Percentiles rank a stretch among this genome's conserved stretches.
Conservation (phyloP, 2,329 filamentous ascomycete species). For the Aspergillus niger region DNA sequence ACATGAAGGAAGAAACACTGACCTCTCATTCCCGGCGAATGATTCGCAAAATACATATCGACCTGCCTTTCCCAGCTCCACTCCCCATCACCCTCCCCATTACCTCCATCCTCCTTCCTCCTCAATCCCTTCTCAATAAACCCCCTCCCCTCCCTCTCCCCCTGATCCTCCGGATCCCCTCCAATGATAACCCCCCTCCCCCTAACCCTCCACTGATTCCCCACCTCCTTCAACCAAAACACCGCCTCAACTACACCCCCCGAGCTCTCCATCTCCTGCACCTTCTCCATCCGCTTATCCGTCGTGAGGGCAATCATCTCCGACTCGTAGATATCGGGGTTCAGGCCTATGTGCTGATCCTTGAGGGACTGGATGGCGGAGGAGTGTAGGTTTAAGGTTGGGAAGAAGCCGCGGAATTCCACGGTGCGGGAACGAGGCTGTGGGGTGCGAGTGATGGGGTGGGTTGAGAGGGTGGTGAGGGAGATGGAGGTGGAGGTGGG, state of each 20-base stretch:
- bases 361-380: constrained; percentile 69
- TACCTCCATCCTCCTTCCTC: constrained; percentile 39
- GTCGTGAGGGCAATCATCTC: constrained; percentile 84
- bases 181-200: constrained; percentile 76
- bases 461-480: constrained; percentile 27
- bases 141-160: constrained; percentile 56
- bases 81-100: constrained; percentile 38
- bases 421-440: constrained; percentile 59
- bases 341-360: constrained; percentile 44
- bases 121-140: constrained; percentile 38
- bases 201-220: constrained; percentile 81
- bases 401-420: constrained; percentile 84
- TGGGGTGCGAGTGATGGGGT: constrained; percentile 19
- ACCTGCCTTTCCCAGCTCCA: constrained; percentile 83
- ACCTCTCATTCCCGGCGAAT: constrained; percentile 76
- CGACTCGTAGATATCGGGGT: constrained; percentile 70
- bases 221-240: constrained; percentile 72
- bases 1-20: neutral
- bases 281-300: constrained; percentile 84
- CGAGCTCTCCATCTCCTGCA: constrained; percentile 68
- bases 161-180: constrained; percentile 44
- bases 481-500: constrained; percentile 30
- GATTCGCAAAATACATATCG: constrained; percentile 86
- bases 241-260: constrained; percentile 75
- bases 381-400: constrained; percentile 64